A percentile compares a stretch with the other conserved stretches of the same genome.
These are phyloP conservation scores for Apiospora rasikravindrae DNA, from an alignment of 2,329 filamentous ascomycete species.

Conservation along the genomic window DNA sequence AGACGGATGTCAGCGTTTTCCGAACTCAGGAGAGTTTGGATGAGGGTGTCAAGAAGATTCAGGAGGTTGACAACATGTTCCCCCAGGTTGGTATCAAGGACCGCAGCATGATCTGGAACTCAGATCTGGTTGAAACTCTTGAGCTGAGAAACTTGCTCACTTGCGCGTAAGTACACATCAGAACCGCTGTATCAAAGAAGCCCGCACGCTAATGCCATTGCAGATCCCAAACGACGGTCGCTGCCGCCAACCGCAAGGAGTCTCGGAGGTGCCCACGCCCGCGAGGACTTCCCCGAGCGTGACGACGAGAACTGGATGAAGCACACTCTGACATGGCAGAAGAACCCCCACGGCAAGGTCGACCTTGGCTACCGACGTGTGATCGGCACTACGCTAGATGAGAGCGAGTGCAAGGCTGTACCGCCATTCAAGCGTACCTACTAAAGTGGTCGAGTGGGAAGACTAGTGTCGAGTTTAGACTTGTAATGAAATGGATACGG, in stretches of 20 bases:
- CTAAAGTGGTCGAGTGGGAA: constrained; percentile 49
- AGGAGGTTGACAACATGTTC: constrained; percentile 80
- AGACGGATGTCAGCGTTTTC: constrained; percentile 96
- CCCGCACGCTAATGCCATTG: constrained; percentile 23
- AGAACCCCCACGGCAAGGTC: constrained; percentile 84
- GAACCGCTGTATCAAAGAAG: background rate
- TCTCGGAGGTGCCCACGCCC: constrained; percentile 96
- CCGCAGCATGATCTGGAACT: constrained; percentile 99
- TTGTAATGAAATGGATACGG: background rate
- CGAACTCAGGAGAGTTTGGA: constrained; percentile 91
- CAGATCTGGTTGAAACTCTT: constrained; percentile 92
- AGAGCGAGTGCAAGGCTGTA: constrained; percentile 94
- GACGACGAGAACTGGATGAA: constrained; percentile 99
- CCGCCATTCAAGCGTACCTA: constrained; percentile 96
- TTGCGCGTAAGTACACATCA: constrained; percentile 75
- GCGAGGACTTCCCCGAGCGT: constrained; percentile 95
- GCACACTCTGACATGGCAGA: constrained; percentile 97
- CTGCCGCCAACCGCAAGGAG: constrained; percentile 94
- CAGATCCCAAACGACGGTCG: constrained; percentile 86
- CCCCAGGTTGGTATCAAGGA: constrained; percentile 92
- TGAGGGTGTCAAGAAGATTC: constrained; percentile 89
- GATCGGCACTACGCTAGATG: constrained; percentile 82
- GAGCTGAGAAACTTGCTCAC: constrained; percentile 95
- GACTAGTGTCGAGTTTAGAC: background rate
- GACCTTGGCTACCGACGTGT: constrained; percentile 88